These are phyloP conservation scores for Cenchrus purpureus DNA, from an alignment of 176 grass and related monocot genomes.

Conservation along the genomic window DNA sequence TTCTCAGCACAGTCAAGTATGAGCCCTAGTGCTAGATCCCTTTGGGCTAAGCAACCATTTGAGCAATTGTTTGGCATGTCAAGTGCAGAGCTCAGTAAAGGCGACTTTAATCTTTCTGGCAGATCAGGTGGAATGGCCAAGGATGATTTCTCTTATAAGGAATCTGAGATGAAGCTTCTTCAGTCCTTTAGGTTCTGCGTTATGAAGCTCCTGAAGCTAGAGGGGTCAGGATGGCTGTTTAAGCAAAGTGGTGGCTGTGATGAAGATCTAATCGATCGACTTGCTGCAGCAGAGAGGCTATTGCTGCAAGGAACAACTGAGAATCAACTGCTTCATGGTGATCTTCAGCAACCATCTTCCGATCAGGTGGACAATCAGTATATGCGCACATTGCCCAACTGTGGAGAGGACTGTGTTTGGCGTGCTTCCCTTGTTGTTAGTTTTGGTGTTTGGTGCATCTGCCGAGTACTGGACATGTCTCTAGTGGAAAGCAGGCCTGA, in stretches of 20 bases:
- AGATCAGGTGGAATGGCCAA: constrained; percentile 50
- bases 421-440: constrained; percentile 67
- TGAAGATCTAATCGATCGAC: constrained; percentile 77
- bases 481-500: constrained; percentile 94
- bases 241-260: constrained; percentile 80
- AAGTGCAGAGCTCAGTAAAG: constrained; percentile 52
- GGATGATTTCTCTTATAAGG: constrained; percentile 70
- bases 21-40: constrained; percentile 67
- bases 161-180: constrained; percentile 79
- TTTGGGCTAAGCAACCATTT: constrained; percentile 95
- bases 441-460: constrained; percentile 96
- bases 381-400: constrained; percentile 57
- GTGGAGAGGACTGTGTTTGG: constrained; percentile 91
- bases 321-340: constrained; percentile 38
- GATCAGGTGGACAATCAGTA: constrained; percentile 47
- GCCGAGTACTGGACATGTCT: constrained; percentile 77
- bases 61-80: constrained; percentile 82
- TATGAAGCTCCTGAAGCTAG: constrained; percentile 73
- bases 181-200: constrained; percentile 81
- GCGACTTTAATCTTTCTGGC: constrained; percentile 39
- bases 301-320: constrained; percentile 48
- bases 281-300: constrained; percentile 68
- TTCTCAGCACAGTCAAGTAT: constrained; percentile 60
- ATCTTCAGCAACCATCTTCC: constrained; percentile 36
- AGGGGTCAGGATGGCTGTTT: constrained; percentile 89